A percentile compares a stretch with the other conserved stretches of the same genome.
phyloP scores from a whole-genome alignment of 1,139 yeast genomes.

The Blastobotrys buckinghamii region DNA sequence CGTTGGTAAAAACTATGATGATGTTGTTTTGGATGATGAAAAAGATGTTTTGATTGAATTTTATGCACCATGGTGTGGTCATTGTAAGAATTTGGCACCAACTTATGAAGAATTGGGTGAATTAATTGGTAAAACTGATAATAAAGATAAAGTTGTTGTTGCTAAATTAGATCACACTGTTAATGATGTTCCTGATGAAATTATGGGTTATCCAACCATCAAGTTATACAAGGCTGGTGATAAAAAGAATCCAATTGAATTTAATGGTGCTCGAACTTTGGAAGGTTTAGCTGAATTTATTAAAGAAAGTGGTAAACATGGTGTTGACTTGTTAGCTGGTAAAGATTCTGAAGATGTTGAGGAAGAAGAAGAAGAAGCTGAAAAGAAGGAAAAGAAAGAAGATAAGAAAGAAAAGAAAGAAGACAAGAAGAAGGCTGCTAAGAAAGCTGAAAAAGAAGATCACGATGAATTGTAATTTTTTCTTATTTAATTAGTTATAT shows the following conservation, averaged over 20 bases:
- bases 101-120: conserved; percentile 81
- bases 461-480: conserved; percentile 6
- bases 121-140: conserved; percentile 45
- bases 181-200: conserved; percentile 79
- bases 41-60: conserved; percentile 91
- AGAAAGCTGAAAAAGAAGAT: not conserved
- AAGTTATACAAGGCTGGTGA: conserved; percentile 90
- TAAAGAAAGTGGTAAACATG: conserved; percentile 54
- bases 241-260: conserved; percentile 64
- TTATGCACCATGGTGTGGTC: conserved; percentile 99
- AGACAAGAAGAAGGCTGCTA: not conserved
- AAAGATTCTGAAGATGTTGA: not conserved
- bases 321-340: conserved; percentile 38
- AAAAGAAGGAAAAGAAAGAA: not conserved
- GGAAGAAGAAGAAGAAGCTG: not conserved
- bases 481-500: not conserved
- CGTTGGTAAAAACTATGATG: conserved; percentile 80
- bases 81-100: conserved; percentile 95
- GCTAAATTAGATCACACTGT: conserved; percentile 87
- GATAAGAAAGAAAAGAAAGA: conserved; percentile 2
- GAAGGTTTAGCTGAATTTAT: conserved; percentile 68
- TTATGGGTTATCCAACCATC: conserved; percentile 91
- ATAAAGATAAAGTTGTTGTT: conserved; percentile 50
- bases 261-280: conserved; percentile 67
- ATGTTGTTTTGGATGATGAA: conserved; percentile 55